Percentiles rank a stretch among this genome's conserved stretches.
Evolutionary conservation across 164 flowering plant genomes (phyloP).

Genomic region (Echeveria elegans): DNA sequence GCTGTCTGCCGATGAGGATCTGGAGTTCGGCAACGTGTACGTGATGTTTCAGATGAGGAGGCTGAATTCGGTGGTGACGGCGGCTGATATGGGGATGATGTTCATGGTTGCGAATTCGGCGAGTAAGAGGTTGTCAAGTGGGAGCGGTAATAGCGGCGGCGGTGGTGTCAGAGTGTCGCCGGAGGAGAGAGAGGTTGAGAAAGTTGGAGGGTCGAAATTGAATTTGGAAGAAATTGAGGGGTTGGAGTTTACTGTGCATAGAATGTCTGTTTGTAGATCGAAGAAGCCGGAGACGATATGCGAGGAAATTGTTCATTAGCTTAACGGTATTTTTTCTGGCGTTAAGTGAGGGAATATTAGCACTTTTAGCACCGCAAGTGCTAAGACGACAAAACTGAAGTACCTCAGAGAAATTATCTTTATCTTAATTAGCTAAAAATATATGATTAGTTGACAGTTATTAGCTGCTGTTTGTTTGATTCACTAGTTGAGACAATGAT

Average conservation of each 20-base stretch:
- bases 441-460: too few relatives aligned
- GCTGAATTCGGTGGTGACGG: slow-evolving; percentile 40
- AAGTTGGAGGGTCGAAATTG: slow-evolving; percentile 19
- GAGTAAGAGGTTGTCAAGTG: background rate
- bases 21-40: slow-evolving; percentile 51
- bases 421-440: background rate
- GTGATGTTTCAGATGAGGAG: slow-evolving; percentile 64
- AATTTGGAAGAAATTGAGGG: slow-evolving; percentile 36
- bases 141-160: too few relatives aligned
- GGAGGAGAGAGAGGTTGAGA: background rate
- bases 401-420: too few relatives aligned
- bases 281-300: slow-evolving; percentile 77
- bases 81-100: slow-evolving; percentile 46
- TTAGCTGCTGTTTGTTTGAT: background rate
- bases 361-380: too few relatives aligned
- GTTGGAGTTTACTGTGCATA: slow-evolving; percentile 32
- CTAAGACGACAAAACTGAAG: too few relatives aligned
- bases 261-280: slow-evolving; percentile 43
- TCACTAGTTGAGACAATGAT: background rate
- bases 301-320: slow-evolving; percentile 31
- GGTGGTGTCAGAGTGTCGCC: slow-evolving; percentile 25
- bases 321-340: too few relatives aligned
- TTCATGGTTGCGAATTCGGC: slow-evolving; percentile 31
- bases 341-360: too few relatives aligned
- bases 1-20: slow-evolving; percentile 68